Evolutionary conservation across 139 green algal species (phyloP).

Genomic region (Tetraselmis striata): DNA sequence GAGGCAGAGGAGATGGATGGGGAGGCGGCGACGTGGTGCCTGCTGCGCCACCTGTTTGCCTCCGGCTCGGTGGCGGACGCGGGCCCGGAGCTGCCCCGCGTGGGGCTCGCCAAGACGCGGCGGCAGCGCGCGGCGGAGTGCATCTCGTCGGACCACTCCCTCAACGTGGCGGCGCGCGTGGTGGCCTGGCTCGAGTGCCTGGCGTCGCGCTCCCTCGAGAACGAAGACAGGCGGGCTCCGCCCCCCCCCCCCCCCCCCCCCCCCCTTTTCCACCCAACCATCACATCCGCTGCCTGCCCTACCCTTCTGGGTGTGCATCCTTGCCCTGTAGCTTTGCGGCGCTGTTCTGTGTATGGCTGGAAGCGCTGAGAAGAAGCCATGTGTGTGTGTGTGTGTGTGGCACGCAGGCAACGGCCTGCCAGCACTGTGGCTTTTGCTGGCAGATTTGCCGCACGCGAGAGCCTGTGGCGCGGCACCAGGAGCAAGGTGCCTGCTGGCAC

Average conservation of each 20-base stretch:
- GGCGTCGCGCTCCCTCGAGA: background rate
- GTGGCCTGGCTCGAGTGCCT: conserved; percentile 17
- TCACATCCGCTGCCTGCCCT: no score
- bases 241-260: no score
- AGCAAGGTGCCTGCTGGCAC: background rate
- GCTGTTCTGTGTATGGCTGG: no score
- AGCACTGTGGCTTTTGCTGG: background rate
- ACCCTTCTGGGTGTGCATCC: no score
- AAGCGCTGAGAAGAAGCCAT: no score
- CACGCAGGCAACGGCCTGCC: no score
- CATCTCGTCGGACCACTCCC: background rate
- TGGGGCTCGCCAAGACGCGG: background rate
- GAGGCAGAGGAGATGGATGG: background rate
- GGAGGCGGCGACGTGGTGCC: conserved; percentile 11
- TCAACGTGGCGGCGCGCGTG: conserved; percentile 15
- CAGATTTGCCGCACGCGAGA: background rate
- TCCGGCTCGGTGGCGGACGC: background rate
- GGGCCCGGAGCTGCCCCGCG: background rate
- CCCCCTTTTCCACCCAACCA: no score
- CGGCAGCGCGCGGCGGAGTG: background rate
- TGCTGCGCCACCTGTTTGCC: conserved; percentile 6
- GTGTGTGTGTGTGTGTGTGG: no score
- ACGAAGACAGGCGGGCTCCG: no score
- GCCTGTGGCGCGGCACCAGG: background rate
- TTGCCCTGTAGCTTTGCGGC: no score